Evolutionary conservation across 139 green algal species (phyloP).

Genomic region (Chlorokybus atmophyticus): DNA sequence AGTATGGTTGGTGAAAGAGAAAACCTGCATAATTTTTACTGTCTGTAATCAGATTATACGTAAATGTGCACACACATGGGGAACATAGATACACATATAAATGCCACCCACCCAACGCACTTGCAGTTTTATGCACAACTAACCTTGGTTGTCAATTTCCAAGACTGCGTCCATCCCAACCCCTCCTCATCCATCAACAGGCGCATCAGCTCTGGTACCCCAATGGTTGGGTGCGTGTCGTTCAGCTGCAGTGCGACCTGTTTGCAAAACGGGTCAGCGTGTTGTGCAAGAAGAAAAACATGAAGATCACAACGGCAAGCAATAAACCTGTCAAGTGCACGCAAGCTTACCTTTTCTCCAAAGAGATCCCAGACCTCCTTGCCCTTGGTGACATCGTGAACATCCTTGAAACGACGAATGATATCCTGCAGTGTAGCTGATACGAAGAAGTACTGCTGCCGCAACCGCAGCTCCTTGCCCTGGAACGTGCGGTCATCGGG

Average conservation of each 20-base stretch:
- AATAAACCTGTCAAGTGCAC: not conserved
- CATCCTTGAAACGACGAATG: conserved; percentile 30
- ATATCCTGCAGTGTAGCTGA: conserved; percentile 77
- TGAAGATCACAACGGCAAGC: not conserved
- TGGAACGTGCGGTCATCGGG: conserved; percentile 84
- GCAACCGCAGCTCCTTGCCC: conserved; percentile 95
- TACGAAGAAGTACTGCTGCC: conserved; percentile 99
- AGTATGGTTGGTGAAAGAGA: conserved; percentile 99
- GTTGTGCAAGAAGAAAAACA: not conserved
- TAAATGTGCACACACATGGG: too few relatives aligned
- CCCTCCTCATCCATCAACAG: conserved; percentile 91
- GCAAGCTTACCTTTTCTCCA: conserved; percentile 53
- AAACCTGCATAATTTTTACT: too few relatives aligned
- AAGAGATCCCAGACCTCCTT: conserved; percentile 32
- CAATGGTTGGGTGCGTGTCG: conserved; percentile 47
- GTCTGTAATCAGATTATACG: too few relatives aligned
- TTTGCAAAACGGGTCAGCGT: conserved; percentile 4
- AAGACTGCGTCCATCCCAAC: conserved; percentile 82
- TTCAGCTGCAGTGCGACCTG: conserved; percentile 43
- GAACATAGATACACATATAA: too few relatives aligned
- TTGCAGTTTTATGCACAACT: too few relatives aligned
- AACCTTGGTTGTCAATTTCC: conserved; percentile 69
- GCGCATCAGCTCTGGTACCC: conserved; percentile 91
- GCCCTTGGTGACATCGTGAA: conserved; percentile 33
- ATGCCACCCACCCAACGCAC: too few relatives aligned